Base-by-base conservation (phyloP, 495 filamentous ascomycete species). In the Coniosporium apollinis region DNA sequence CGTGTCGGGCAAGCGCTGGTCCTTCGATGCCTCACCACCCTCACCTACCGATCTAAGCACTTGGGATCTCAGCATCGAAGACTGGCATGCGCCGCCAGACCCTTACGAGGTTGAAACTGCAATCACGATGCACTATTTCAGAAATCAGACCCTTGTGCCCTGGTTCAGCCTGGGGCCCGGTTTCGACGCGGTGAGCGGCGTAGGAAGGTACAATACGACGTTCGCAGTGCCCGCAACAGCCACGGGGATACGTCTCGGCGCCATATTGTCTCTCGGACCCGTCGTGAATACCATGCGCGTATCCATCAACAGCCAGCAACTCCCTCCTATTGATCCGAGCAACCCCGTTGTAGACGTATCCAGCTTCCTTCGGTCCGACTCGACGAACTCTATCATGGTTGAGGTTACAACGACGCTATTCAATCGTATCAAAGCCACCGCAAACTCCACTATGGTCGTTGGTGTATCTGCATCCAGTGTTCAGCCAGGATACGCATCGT, bases 401-500 rank as follows among this genome's bases (percentile, higher is more conserved):
- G 33, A 39, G 5, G 44, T 50, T 7, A 39, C 34, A 13, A 50
- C 47, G 19, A 41, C 47, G 9, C 33, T 50, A n/a, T 39, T 39
- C 15, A 50, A 50, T 32, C 7, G 34, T 9, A 30, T 42, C 11
- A 38, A 37, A 20, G 34, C 28, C 10, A 20, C 32, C 8, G 35
- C 26, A 6, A 19, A 41, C 21, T 13, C 28, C 14, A 36, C 20
- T 4, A 22, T 35, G 38, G n/a, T 35, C 5, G 29, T 41, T 6
- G 38, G 38, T 4, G 28, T 32, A 20, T 18, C 25, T 24, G 37
- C 30, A 13, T 28, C 11, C 4, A 16, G 5, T n/a, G 15, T 16
- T 14, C 37, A 40, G 21, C 19, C 37, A 18, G 7, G n/a, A 11
- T 40, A 40, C 33, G 22, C 22, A 20, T n/a, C 21, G 3, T 30